Percentiles rank a stretch among this genome's conserved stretches.
phyloP scores from a whole-genome alignment of 176 grass and related monocot species.

The Rhipidocladum racemiflorum region DNA sequence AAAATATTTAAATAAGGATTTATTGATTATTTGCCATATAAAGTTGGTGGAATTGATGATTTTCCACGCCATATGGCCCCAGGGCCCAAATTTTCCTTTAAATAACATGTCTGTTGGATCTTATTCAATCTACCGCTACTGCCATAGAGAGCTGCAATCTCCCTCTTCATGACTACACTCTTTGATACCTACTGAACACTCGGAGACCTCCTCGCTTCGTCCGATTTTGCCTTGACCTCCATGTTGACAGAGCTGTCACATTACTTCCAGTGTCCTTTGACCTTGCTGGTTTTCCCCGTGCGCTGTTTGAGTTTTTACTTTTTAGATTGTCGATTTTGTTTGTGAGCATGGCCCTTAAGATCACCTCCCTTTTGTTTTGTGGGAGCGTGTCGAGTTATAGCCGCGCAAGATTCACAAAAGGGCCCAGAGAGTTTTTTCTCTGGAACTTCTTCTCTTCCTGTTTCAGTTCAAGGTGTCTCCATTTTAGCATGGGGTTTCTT shows the following conservation, averaged over 20 bases:
- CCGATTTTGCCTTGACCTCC: not conserved
- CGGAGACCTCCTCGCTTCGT: not conserved
- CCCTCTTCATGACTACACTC: not conserved
- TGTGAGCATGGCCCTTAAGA: conserved; percentile 55
- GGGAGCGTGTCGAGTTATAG: conserved; percentile 63
- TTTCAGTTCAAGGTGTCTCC: not conserved
- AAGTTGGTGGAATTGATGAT: no score
- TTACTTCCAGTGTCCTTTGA: not conserved
- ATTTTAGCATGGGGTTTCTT: conserved; percentile 10
- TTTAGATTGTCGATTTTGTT: not conserved
- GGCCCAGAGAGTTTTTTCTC: conserved; percentile 52
- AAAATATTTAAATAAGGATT: not conserved
- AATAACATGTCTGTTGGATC: not conserved
- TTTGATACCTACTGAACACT: not conserved
- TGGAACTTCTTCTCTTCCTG: conserved; percentile 33
- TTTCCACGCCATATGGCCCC: no score
- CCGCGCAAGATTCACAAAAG: conserved; percentile 40
- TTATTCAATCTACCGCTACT: not conserved
- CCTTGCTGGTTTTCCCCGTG: not conserved
- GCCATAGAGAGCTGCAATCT: not conserved
- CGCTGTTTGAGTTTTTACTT: not conserved
- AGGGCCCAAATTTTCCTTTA: no score
- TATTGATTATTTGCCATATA: no score
- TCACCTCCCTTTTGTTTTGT: conserved; percentile 47
- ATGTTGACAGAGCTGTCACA: not conserved